phyloP scores from a whole-genome alignment of 108 stramenopile genomes.

The Skeletonema grethae region DNA sequence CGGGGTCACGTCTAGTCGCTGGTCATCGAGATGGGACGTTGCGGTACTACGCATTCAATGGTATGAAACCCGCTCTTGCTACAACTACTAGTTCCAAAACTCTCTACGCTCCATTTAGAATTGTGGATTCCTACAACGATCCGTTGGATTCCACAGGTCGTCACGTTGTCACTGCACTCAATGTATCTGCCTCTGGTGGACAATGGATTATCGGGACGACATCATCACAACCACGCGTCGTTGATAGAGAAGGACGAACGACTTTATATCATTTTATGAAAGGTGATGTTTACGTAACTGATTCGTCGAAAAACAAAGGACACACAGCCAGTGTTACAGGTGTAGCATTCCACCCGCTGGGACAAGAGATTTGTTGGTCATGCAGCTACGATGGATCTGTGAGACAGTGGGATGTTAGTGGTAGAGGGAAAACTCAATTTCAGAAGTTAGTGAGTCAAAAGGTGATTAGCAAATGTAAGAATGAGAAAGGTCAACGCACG shows the following conservation, averaged over 20 bases:
- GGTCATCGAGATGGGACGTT: slow-evolving; percentile 75
- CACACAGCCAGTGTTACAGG: slow-evolving; percentile 85
- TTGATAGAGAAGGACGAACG: slow-evolving; percentile 81
- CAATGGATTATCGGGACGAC: slow-evolving; percentile 78
- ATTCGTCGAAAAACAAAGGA: slow-evolving; percentile 81
- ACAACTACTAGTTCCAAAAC: slow-evolving; percentile 9
- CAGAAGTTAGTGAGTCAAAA: slow-evolving; percentile 77
- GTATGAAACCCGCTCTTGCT: slow-evolving; percentile 60
- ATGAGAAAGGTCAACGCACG: slow-evolving; percentile 62
- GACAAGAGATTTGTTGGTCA: slow-evolving; percentile 73
- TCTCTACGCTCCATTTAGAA: slow-evolving; percentile 38
- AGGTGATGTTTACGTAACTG: slow-evolving; percentile 88
- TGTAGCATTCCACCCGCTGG: slow-evolving; percentile 87
- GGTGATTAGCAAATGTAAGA: slow-evolving; percentile 62
- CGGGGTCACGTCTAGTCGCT: slow-evolving; percentile 82
- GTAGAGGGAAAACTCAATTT: slow-evolving; percentile 75
- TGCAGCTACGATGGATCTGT: slow-evolving; percentile 82
- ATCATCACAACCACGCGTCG: slow-evolving; percentile 78
- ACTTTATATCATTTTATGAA: slow-evolving; percentile 74
- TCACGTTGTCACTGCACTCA: slow-evolving; percentile 42
- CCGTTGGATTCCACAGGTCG: slow-evolving; percentile 48
- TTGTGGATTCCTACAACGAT: slow-evolving; percentile 50
- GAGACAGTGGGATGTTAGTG: slow-evolving; percentile 85
- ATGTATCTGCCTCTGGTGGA: slow-evolving; percentile 65
- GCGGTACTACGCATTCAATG: slow-evolving; percentile 86